Evolutionary conservation across 2,329 filamentous ascomycete genomes (phyloP).

Genomic region (Pestalotiopsis sp.): DNA sequence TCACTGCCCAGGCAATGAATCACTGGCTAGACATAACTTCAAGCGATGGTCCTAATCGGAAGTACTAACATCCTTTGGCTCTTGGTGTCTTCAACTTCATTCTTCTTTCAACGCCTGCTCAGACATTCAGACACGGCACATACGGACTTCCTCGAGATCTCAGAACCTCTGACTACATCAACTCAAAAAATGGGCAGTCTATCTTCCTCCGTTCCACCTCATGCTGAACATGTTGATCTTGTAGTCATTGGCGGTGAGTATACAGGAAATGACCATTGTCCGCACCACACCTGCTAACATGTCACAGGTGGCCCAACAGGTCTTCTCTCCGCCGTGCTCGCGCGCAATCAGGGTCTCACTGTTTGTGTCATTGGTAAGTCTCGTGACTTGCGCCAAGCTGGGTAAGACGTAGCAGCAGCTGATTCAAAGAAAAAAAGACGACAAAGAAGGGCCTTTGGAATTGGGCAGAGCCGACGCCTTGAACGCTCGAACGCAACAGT

Average conservation of each 20-base stretch:
- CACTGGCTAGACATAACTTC: not conserved
- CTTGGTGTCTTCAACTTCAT: not conserved
- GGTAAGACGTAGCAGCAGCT: not conserved
- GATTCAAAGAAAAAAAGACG: conserved; percentile 31
- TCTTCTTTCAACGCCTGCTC: not conserved
- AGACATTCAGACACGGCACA: not conserved
- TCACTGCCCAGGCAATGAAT: not conserved
- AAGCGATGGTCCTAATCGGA: not conserved
- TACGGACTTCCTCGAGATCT: not conserved
- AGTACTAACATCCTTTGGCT: not conserved
- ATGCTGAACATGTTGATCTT: conserved; percentile 31
- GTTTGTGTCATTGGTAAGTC: conserved; percentile 40
- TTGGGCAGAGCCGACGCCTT: conserved; percentile 50
- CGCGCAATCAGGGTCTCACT: conserved; percentile 42
- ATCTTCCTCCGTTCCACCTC: not conserved
- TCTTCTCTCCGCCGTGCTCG: conserved; percentile 45
- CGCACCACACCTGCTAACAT: not conserved
- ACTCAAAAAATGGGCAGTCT: conserved; percentile 3
- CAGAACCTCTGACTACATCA: not conserved
- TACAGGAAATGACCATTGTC: not conserved
- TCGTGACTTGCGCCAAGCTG: not conserved
- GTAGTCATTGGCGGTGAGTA: conserved; percentile 39
- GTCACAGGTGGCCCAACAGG: conserved; percentile 46
- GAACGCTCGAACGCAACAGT: conserved; percentile 52
- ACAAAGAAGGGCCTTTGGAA: conserved; percentile 39